Base-by-base conservation (phyloP, 495 filamentous ascomycete species). In the Annulohypoxylon maeteangense region DNA sequence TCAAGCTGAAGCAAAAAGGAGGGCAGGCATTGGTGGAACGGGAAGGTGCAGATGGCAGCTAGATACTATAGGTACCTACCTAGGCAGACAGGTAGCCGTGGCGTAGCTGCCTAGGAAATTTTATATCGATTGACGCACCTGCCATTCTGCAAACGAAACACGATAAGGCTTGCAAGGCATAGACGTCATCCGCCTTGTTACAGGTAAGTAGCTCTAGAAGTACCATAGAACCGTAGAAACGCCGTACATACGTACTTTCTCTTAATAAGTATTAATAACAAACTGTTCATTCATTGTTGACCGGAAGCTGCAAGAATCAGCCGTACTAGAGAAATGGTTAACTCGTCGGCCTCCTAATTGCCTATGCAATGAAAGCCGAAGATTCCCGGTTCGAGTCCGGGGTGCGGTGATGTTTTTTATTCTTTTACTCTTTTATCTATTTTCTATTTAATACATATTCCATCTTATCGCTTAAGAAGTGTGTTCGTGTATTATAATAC, bases 321-420 rank as follows among this genome's bases (percentile, higher is more conserved):
- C 70, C 55, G 64, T 38, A 67, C 70, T 72, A 72, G 70, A 72
- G 70, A 72, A 72, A 72, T 72, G 70, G 70, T 65, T 67, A 72
- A 72, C 70, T 72, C 70, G 65, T 72, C 70, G 65, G 70, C 60
- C 70, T 72, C 70, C 70, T 72, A 72, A 67, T 56, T 67, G 47
- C 4, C 47, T 27, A 32, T 34, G 22, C 34, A 58, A 56, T 44
- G 47, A 54, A 45, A 70, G 60, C 70, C 65, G 70, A 68, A 72
- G 70, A 72, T 68, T 72, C 70, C 61, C 65, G 70, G 70, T 72
- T 72, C 70, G 70, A 72, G 70, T 72, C 70, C 70, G 70, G 70
- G 70, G 70, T 68, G 65, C 57, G 64, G 6, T 31, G 44, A 44
- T 58, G 32, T 67, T 71, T 63, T 50, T 53, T 58, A 48, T 22